phyloP scores from a whole-genome alignment of 129 eudicot species.

The Kitagawia praeruptora region DNA sequence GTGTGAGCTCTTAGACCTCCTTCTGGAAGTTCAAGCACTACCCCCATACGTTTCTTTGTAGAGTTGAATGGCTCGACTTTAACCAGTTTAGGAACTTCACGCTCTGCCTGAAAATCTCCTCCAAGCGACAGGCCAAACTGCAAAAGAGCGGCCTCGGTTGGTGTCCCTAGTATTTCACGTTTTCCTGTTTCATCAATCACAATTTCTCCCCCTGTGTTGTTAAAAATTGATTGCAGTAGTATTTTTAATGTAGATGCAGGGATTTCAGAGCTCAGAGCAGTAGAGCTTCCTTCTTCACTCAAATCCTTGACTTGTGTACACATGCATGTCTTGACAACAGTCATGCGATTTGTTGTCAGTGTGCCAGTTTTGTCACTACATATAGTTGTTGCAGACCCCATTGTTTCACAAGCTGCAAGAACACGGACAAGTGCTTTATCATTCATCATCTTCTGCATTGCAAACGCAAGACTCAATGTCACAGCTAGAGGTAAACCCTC shows the following conservation, averaged over 20 bases:
- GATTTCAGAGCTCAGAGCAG: conserved; percentile 27
- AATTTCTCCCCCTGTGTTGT: conserved; percentile 84
- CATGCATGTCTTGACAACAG: conserved; percentile 84
- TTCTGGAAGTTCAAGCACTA: conserved; percentile 62
- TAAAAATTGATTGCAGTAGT: conserved; percentile 64
- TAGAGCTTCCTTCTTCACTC: conserved; percentile 23
- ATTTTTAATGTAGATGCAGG: conserved; percentile 28
- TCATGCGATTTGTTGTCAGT: conserved; percentile 84
- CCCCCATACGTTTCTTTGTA: conserved; percentile 87
- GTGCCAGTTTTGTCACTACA: conserved; percentile 97
- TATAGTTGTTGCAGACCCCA: conserved; percentile 94
- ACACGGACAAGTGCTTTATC: conserved; percentile 85
- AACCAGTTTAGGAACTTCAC: conserved; percentile 38
- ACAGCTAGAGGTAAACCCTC: conserved; percentile 93
- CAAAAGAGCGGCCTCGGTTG: conserved; percentile 76
- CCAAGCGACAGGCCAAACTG: conserved; percentile 76
- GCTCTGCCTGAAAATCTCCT: conserved; percentile 62
- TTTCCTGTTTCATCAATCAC: conserved; percentile 54
- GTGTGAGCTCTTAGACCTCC: conserved; percentile 62
- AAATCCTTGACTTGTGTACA: conserved; percentile 54
- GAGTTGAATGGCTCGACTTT: conserved; percentile 92
- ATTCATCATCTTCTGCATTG: conserved; percentile 97
- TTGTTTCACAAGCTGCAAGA: conserved; percentile 94
- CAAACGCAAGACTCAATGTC: conserved; percentile 78
- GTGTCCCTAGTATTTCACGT: conserved; percentile 73